phyloP scores from a whole-genome alignment of 805 yeast species.

The Brettanomyces naardenensis region DNA sequence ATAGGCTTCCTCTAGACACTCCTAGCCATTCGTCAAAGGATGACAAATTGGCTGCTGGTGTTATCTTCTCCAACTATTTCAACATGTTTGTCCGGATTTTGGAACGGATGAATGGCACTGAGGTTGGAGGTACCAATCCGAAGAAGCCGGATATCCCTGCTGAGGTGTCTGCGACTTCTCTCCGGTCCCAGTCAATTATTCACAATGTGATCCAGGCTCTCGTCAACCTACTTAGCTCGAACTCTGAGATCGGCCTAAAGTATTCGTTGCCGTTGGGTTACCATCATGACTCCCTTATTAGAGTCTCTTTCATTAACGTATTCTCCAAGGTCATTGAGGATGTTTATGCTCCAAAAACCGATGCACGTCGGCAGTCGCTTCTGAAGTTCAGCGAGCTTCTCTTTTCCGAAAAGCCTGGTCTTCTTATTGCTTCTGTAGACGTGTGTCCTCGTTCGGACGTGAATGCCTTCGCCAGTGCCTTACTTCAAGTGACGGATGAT shows the following conservation, averaged over 20 bases:
- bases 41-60: slow-evolving; percentile 27
- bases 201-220: slow-evolving; percentile 60
- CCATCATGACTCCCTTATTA: slow-evolving; percentile 54
- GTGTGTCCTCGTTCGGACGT: slow-evolving; percentile 64
- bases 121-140: neutral
- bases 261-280: slow-evolving; percentile 75
- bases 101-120: slow-evolving; percentile 31
- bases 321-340: slow-evolving; percentile 53
- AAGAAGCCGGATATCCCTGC: neutral
- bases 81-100: slow-evolving; percentile 48
- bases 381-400: slow-evolving; percentile 3
- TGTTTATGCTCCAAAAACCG: neutral
- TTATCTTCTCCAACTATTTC: slow-evolving; percentile 64
- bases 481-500: slow-evolving; percentile 43
- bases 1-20: slow-evolving; percentile 54
- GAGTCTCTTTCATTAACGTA: slow-evolving; percentile 70
- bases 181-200: slow-evolving; percentile 50
- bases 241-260: slow-evolving; percentile 69
- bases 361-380: slow-evolving; percentile 7
- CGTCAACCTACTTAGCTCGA: slow-evolving; percentile 62
- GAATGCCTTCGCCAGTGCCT: slow-evolving; percentile 59
- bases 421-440: slow-evolving; percentile 46
- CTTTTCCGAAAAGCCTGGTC: slow-evolving; percentile 25
- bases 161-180: slow-evolving; percentile 9
- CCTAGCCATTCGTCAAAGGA: slow-evolving; percentile 31